Evolutionary conservation across 768 basidiomycete genomes (phyloP), one percentile per base, ranked within the genome.

Genomic region (Rhodotorula sphaerocarpa): DNA sequence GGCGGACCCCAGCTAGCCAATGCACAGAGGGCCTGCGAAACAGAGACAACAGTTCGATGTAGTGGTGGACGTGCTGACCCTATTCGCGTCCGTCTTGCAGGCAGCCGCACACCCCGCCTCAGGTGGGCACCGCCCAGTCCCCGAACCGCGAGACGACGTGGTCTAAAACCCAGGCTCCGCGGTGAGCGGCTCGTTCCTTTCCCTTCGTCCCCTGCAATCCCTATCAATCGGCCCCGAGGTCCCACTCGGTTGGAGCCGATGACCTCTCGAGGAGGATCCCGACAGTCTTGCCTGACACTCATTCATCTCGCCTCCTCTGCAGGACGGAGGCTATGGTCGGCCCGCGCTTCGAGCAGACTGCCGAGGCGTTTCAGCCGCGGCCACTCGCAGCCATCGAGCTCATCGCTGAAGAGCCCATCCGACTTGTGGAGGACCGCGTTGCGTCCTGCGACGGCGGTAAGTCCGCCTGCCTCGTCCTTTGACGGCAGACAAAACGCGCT

Each of bases 371-470:
- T 59, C 95, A 99, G 75, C 93, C 95, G 3, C 83, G 83, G 61
- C 86, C 93, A 18, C 79, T 86, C 66, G 88, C 88, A 63, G 95
- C 93, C 3, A 91, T 96, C 86, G 86, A 86, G 66, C 80, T 97
- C 71, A 81, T 97, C 70, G 80, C 81, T 52, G 80, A 88, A 67
- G 90, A 95, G 75, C 91, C 93, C 12, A 82, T 93, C 58, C 80
- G 86, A 55, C 73, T 90, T 48, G 85, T 93, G 15, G 76, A 88
- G 48, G 86, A 84, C 25, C 81, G 93, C 70, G 89, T 84, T 75
- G 91, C 90, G 3, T 80, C 85, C 52, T 99, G 95, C 75, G 93
- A 99, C 75, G 95, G 95, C 72, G 93, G 95, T 96, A 69, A 70
- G 88, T n/a, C n/a, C n/a, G n/a, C 34, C 53, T 58, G 63, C 50